These are phyloP conservation scores for Gastroboletus turbinatus DNA, from an alignment of 1,284 basidiomycete species.

Conservation along the genomic window DNA sequence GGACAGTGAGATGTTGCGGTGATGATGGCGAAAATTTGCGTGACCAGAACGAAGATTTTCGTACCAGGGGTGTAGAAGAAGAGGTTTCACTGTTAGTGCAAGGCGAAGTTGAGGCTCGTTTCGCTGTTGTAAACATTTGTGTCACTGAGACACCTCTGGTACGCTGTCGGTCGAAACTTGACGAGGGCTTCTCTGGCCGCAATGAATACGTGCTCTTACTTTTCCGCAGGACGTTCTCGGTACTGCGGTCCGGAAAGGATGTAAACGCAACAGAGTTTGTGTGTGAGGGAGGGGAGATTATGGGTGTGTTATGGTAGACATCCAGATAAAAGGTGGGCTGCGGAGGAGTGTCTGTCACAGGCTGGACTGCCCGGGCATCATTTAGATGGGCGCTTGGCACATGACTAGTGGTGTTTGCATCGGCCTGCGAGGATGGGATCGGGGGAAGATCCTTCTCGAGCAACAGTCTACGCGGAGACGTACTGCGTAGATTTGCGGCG, in stretches of 20 bases:
- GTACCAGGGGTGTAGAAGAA: slow-evolving; percentile 42
- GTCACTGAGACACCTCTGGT: slow-evolving; percentile 45
- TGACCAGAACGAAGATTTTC: slow-evolving; percentile 58
- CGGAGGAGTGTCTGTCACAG: slow-evolving; percentile 9
- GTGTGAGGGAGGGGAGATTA: slow-evolving; percentile 15
- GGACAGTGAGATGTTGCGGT: slow-evolving; percentile 20
- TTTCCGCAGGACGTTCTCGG: slow-evolving; percentile 27
- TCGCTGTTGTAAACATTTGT: slow-evolving; percentile 39
- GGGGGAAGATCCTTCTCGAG: slow-evolving; percentile 70
- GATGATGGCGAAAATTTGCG: slow-evolving; percentile 36
- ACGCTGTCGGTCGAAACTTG: slow-evolving; percentile 37
- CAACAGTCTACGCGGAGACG: slow-evolving; percentile 28
- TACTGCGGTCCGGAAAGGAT: slow-evolving; percentile 13
- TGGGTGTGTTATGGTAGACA: slow-evolving; percentile 23
- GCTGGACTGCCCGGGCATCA: slow-evolving; percentile 19
- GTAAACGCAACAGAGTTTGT: slow-evolving; percentile 25
- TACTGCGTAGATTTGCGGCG: slow-evolving; percentile 21
- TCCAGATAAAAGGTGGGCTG: slow-evolving; percentile 24
- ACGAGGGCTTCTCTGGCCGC: slow-evolving; percentile 9
- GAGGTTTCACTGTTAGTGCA: slow-evolving; percentile 16
- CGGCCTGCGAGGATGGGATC: slow-evolving; percentile 40
- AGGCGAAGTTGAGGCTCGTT: slow-evolving; percentile 40
- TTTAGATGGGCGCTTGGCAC: slow-evolving; percentile 4
- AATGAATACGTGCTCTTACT: slow-evolving; percentile 27
- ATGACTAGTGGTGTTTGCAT: background rate